phyloP scores from a whole-genome alignment of 352 stramenopile genomes.

The Pythium brachiatum region DNA sequence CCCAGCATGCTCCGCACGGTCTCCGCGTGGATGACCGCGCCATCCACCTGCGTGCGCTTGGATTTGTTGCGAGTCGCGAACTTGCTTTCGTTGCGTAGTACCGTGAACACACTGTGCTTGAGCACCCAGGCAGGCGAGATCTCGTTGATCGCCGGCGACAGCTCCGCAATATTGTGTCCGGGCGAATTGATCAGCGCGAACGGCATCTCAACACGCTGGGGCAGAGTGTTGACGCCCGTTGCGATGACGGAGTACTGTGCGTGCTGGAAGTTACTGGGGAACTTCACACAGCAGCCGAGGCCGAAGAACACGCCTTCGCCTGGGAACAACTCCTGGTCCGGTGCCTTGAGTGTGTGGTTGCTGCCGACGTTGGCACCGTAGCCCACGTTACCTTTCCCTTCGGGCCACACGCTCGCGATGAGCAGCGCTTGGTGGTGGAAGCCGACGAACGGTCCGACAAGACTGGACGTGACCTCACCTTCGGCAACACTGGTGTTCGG shows the following conservation, averaged over 20 bases:
- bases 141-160: slow-evolving; percentile 84
- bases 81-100: slow-evolving; percentile 89
- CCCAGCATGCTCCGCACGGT: slow-evolving; percentile 81
- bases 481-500: slow-evolving; percentile 85
- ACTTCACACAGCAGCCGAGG: slow-evolving; percentile 92
- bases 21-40: slow-evolving; percentile 64
- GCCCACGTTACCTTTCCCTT: slow-evolving; percentile 92
- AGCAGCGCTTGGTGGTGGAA: slow-evolving; percentile 94
- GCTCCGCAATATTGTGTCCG: slow-evolving; percentile 65
- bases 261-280: slow-evolving; percentile 91
- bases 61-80: slow-evolving; percentile 81
- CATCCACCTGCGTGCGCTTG: slow-evolving; percentile 59
- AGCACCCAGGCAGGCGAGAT: slow-evolving; percentile 90
- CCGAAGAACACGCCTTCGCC: slow-evolving; percentile 97
- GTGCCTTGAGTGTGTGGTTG: slow-evolving; percentile 95
- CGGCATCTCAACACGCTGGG: slow-evolving; percentile 83
- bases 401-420: slow-evolving; percentile 90
- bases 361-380: slow-evolving; percentile 96
- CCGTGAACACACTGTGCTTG: slow-evolving; percentile 86
- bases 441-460: slow-evolving; percentile 93
- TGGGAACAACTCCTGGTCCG: slow-evolving; percentile 87
- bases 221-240: slow-evolving; percentile 88
- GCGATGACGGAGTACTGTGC: slow-evolving; percentile 94
- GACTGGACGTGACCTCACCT: slow-evolving; percentile 88
- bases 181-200: slow-evolving; percentile 77